Percentiles rank a stretch among this genome's conserved stretches.
These are phyloP conservation scores for Amanita rimosa DNA, from an alignment of 768 basidiomycete species.

Conservation along the genomic window DNA sequence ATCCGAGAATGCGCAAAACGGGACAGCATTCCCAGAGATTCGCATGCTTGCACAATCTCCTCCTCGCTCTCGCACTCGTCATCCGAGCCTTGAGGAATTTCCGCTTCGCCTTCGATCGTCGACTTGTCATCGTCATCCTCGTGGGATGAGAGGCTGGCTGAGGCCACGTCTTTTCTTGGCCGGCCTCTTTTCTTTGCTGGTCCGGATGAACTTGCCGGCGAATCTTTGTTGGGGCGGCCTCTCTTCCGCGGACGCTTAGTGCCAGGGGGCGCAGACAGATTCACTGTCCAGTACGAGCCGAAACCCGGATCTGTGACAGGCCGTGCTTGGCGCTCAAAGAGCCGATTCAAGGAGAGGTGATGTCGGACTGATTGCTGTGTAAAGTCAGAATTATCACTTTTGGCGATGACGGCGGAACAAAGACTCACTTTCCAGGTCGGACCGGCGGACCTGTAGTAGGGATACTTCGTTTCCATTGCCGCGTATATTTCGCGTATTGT, in stretches of 20 bases:
- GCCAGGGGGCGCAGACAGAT: slow-evolving; percentile 72
- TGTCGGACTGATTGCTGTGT: slow-evolving; percentile 79
- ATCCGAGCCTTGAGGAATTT: slow-evolving; percentile 24
- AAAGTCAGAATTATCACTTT: not conserved
- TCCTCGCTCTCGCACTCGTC: slow-evolving; percentile 64
- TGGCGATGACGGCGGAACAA: not conserved
- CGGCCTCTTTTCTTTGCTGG: slow-evolving; percentile 29
- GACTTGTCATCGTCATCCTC: slow-evolving; percentile 12
- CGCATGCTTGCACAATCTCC: slow-evolving; percentile 36
- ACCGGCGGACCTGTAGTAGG: slow-evolving; percentile 71
- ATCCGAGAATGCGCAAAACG: slow-evolving; percentile 19
- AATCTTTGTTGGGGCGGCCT: slow-evolving; percentile 46
- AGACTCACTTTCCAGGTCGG: slow-evolving; percentile 71
- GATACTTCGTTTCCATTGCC: slow-evolving; percentile 79
- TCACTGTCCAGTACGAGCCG: slow-evolving; percentile 88
- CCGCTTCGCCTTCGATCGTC: slow-evolving; percentile 9
- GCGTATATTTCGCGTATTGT: slow-evolving; percentile 83
- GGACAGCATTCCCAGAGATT: slow-evolving; percentile 25
- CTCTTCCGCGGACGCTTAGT: slow-evolving; percentile 80
- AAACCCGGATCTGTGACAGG: slow-evolving; percentile 81
- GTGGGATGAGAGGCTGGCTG: slow-evolving; percentile 6
- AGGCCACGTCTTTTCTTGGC: slow-evolving; percentile 20
- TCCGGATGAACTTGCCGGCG: slow-evolving; percentile 10
- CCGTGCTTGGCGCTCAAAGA: slow-evolving; percentile 74
- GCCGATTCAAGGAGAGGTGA: slow-evolving; percentile 69